Evolutionary conservation across 1,139 yeast genomes (phyloP), one percentile per base, ranked within the genome.

Genomic region (Hyphopichia wangnamkhiaoensis): DNA sequence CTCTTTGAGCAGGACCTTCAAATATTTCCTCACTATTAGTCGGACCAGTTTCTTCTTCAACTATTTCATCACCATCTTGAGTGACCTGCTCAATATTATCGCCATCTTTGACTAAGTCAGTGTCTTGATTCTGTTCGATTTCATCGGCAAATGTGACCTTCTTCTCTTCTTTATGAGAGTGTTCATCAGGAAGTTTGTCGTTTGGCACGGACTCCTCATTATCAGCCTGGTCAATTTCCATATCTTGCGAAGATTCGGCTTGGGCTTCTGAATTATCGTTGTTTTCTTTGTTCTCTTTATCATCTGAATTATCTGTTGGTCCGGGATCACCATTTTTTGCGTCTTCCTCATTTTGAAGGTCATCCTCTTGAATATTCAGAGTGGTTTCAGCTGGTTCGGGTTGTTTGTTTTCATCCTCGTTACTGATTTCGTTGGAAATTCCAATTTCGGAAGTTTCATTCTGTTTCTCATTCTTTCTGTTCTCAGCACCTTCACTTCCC

Each of bases 1-100:
- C 78, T 40, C 72, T 68, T 49, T 82, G 88, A 2, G 66, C 56
- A 1, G 94, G 94, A 0, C 93, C 91, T 58, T 82, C 82, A 48
- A 71, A 79, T 0, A 68, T 47, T 31, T 61, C 66, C 14, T 52
- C 48, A 17, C 44, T 48, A 7, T 38, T 44, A 1, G 33, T 35
- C n/a, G n/a, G n/a, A 15, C 36, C 40, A 13, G 39, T 29, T n/a
- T n/a, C n/a, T n/a, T n/a, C n/a, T n/a, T n/a, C n/a, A n/a, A n/a
- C n/a, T n/a, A n/a, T n/a, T 31, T 43, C 46, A 15, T 41, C 45
- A 12, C 32, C 32, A 4, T 35, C 41, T 23, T 31, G 35, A 4
- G 38, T 41, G 15, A 23, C 41, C 6, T 43, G 47, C 9, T 23
- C 40, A n/a, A 38, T 31, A n/a, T 43, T 44, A 2, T 37, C 41